Evolutionary conservation across 805 yeast species (phyloP).

Genomic region (Ogataea populi-albae): DNA sequence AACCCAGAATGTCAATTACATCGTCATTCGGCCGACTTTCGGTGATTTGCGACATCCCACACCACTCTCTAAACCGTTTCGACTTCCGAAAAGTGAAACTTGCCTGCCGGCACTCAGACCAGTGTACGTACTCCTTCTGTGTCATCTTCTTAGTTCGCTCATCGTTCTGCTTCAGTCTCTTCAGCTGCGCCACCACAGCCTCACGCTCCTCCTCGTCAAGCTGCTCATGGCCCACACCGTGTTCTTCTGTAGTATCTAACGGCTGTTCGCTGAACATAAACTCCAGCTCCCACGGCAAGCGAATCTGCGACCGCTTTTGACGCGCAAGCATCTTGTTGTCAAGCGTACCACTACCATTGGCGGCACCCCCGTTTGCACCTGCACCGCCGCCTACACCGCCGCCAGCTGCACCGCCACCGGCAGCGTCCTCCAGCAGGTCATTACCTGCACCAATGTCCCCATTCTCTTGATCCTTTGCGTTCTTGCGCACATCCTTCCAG

Average conservation of each 20-base stretch:
- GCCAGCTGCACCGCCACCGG: conserved; percentile 34
- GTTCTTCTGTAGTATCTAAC: conserved; percentile 48
- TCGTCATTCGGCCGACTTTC: conserved; percentile 95
- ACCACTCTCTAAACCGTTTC: conserved; percentile 96
- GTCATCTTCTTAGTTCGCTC: conserved; percentile 94
- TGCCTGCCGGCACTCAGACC: conserved; percentile 99
- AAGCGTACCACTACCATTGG: conserved; percentile 31
- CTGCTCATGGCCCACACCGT: conserved; percentile 43
- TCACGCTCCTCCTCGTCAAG: conserved; percentile 85
- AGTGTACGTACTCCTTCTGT: conserved; percentile 94
- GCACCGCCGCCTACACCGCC: too few relatives aligned
- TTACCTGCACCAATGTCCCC: conserved; percentile 44
- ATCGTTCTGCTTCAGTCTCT: conserved; percentile 87
- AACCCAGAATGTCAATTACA: conserved; percentile 92
- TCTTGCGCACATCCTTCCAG: conserved; percentile 95
- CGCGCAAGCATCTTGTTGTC: conserved; percentile 49
- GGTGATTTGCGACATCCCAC: conserved; percentile 76
- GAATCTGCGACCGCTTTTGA: conserved; percentile 71
- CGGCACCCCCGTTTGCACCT: too few relatives aligned
- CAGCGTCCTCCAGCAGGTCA: conserved; percentile 32
- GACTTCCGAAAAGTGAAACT: conserved; percentile 92
- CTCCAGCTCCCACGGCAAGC: conserved; percentile 93
- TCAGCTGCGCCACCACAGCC: conserved; percentile 83
- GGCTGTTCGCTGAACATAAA: conserved; percentile 94
- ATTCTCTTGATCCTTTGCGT: conserved; percentile 56